phyloP scores from a whole-genome alignment of 169 alveolate genomes.

The Babesia bigemina region DNA sequence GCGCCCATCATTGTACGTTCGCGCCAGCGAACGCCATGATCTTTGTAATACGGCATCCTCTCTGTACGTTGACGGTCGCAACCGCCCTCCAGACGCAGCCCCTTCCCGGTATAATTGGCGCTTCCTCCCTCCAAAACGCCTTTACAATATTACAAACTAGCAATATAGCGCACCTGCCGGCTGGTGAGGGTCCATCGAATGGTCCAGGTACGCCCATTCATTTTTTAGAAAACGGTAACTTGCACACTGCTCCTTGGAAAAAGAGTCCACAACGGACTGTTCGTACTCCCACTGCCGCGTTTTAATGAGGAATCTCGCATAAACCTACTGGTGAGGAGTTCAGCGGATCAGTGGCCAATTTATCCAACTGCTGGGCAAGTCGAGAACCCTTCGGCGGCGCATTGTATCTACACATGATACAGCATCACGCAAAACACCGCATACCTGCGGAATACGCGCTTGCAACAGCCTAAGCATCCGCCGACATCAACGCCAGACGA shows the following conservation, averaged over 20 bases:
- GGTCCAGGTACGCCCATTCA: slow-evolving; percentile 80
- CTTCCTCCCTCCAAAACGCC: slow-evolving; percentile 78
- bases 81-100: slow-evolving; percentile 71
- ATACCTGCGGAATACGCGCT: slow-evolving; percentile 12
- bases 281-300: slow-evolving; percentile 75
- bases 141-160: background rate
- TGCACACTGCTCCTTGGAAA: slow-evolving; percentile 56
- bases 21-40: slow-evolving; percentile 77
- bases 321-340: slow-evolving; percentile 60
- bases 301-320: slow-evolving; percentile 28
- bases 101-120: slow-evolving; percentile 78
- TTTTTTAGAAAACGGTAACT: slow-evolving; percentile 70
- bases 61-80: slow-evolving; percentile 75
- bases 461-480: background rate
- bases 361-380: slow-evolving; percentile 34
- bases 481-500: background rate
- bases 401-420: slow-evolving; percentile 27
- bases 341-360: slow-evolving; percentile 47
- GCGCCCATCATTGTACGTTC: slow-evolving; percentile 61
- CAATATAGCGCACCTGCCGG: slow-evolving; percentile 63
- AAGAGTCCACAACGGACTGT: slow-evolving; percentile 65
- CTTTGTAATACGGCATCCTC: slow-evolving; percentile 69
- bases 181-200: slow-evolving; percentile 69
- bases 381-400: slow-evolving; percentile 65
- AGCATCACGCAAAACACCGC: background rate